Conservation (phyloP, 2,329 filamentous ascomycete genomes). For the Diaporthe sp. region DNA sequence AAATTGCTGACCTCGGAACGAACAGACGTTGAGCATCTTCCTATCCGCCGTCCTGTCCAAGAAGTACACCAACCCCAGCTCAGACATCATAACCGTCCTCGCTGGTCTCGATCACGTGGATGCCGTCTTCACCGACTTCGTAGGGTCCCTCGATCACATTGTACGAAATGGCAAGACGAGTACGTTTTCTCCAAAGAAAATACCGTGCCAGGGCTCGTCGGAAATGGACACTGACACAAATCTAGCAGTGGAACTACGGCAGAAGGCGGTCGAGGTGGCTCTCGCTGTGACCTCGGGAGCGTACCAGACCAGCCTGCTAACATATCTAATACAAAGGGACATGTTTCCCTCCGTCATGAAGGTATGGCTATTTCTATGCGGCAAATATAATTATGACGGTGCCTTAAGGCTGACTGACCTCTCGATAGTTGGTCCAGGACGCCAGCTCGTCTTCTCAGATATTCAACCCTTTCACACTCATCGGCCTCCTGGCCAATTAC, state of each 20-base stretch:
- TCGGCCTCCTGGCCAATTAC: slow-evolving; percentile 94
- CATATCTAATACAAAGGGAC: slow-evolving; percentile 95
- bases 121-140: slow-evolving; percentile 88
- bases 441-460: slow-evolving; percentile 74
- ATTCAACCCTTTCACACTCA: slow-evolving; percentile 83
- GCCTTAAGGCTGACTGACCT: slow-evolving; percentile 32
- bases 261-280: slow-evolving; percentile 85
- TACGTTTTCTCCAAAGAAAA: slow-evolving; percentile 50
- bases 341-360: slow-evolving; percentile 96
- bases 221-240: slow-evolving; percentile 45
- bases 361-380: slow-evolving; percentile 63
- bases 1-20: slow-evolving; percentile 51
- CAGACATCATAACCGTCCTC: slow-evolving; percentile 91
- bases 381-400: not conserved
- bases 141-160: slow-evolving; percentile 83
- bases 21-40: slow-evolving; percentile 89
- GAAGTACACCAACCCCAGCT: slow-evolving; percentile 94
- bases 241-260: slow-evolving; percentile 77
- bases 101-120: slow-evolving; percentile 93
- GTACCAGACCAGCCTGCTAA: slow-evolving; percentile 93
- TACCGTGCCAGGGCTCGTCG: not conserved
- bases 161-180: slow-evolving; percentile 82
- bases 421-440: slow-evolving; percentile 81
- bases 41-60: slow-evolving; percentile 86
- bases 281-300: slow-evolving; percentile 91